Evolutionary conservation across 805 yeast species (phyloP).

Genomic region (Novakomyces olei): DNA sequence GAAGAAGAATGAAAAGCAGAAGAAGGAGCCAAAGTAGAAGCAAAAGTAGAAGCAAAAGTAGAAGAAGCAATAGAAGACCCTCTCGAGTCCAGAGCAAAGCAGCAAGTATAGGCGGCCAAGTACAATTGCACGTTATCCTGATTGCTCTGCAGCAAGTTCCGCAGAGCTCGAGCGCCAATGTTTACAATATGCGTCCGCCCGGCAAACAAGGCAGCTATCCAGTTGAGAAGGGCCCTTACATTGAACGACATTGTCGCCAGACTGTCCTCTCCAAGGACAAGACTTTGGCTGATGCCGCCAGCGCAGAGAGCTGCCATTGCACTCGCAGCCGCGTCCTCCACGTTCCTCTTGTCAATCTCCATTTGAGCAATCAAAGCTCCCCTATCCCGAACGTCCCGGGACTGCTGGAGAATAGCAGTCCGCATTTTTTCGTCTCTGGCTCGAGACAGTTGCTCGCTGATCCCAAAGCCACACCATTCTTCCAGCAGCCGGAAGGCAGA

Average conservation of each 20-base stretch:
- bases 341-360: slow-evolving; percentile 52
- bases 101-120: too few species aligned
- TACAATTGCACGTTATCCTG: too few species aligned
- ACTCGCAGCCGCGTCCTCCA: slow-evolving; percentile 51
- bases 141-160: slow-evolving; percentile 42
- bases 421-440: slow-evolving; percentile 46
- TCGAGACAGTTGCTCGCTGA: slow-evolving; percentile 32
- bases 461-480: slow-evolving; percentile 91
- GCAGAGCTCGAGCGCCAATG: slow-evolving; percentile 49
- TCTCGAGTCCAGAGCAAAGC: too few species aligned
- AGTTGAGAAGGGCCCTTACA: slow-evolving; percentile 38
- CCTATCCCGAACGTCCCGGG: slow-evolving; percentile 17
- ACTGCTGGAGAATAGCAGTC: slow-evolving; percentile 17
- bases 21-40: slow-evolving; percentile 28
- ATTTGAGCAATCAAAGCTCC: slow-evolving; percentile 38
- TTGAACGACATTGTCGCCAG: slow-evolving; percentile 46
- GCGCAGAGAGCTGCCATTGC: slow-evolving; percentile 69
- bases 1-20: slow-evolving; percentile 35
- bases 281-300: too few species aligned
- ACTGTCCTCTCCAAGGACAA: slow-evolving; percentile 28
- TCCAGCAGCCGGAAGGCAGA: slow-evolving; percentile 63
- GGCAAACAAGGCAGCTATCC: slow-evolving; percentile 56
- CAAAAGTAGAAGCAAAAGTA: too few species aligned
- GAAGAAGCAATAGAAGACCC: too few species aligned
- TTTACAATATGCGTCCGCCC: slow-evolving; percentile 34